Percentiles rank a stretch among this genome's conserved stretches.
phyloP scores from a whole-genome alignment of 73 alveolate genomes.

The Paraurostyla sp. region DNA sequence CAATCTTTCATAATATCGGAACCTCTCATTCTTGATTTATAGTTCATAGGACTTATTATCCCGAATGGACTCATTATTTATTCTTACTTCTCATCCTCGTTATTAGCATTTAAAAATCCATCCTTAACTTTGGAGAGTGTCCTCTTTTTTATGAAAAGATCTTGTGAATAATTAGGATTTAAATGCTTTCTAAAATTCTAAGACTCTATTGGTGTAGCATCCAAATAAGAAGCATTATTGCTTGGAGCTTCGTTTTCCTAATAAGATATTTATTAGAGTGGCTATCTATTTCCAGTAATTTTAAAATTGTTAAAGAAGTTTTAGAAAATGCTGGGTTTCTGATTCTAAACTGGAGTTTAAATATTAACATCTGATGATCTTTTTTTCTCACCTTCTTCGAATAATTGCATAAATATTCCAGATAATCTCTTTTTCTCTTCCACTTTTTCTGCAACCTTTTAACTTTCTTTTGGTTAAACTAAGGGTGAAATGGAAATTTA shows the following conservation, averaged over 20 bases:
- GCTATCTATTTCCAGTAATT: no score
- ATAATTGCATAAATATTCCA: not conserved
- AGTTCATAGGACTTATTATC: not conserved
- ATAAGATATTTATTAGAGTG: no score
- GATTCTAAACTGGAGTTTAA: not conserved
- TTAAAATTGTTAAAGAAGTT: not conserved
- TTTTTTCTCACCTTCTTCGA: not conserved
- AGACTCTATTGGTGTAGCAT: not conserved
- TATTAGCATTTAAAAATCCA: not conserved
- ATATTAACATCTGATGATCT: not conserved
- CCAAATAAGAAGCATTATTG: not conserved
- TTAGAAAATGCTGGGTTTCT: no score
- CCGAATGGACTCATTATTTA: slow-evolving; percentile 30
- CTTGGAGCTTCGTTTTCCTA: no score
- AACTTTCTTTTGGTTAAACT: not conserved
- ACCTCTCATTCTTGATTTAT: not conserved
- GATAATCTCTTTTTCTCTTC: not conserved
- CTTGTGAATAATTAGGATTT: slow-evolving; percentile 37
- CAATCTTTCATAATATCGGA: not conserved
- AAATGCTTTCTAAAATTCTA: not conserved
- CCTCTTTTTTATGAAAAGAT: not conserved
- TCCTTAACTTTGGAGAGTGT: slow-evolving; percentile 1
- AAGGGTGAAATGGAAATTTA: no score
- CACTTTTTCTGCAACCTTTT: not conserved
- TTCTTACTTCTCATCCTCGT: not conserved